phyloP scores from a whole-genome alignment of 495 filamentous ascomycete genomes.

The Cladorrhinum samala region DNA sequence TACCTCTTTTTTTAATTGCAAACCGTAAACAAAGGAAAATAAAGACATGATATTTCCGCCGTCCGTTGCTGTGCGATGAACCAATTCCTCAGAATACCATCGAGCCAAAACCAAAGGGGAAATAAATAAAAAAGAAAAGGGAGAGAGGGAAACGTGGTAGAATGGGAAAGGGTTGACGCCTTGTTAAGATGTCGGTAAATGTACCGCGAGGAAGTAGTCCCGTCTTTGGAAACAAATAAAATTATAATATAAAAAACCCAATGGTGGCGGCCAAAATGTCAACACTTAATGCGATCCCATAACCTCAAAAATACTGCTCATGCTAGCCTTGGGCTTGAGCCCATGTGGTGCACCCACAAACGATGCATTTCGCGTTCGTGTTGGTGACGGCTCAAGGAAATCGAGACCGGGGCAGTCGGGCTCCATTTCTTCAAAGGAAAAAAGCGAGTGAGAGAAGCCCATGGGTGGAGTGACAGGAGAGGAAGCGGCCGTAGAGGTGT shows the following conservation, averaged over 20 bases:
- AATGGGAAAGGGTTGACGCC: no score
- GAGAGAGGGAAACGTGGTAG: neutral
- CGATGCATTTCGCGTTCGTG: constrained; percentile 12
- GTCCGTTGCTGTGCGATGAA: neutral
- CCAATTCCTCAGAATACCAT: neutral
- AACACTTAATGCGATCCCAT: constrained; percentile 20
- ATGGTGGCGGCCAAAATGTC: no score
- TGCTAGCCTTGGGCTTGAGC: constrained; percentile 20
- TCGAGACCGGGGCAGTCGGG: constrained; percentile 22
- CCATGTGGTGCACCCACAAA: constrained; percentile 5
- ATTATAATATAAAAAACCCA: no score
- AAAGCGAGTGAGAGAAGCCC: constrained; percentile 20
- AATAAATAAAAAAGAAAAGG: neutral
- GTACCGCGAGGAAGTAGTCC: no score
- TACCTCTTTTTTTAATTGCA: neutral
- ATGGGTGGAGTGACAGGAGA: constrained; percentile 24
- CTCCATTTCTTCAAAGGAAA: constrained; percentile 16
- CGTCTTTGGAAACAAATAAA: no score
- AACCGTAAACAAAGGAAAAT: neutral
- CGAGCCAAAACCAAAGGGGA: neutral
- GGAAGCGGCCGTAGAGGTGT: constrained; percentile 20
- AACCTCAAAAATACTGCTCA: constrained; percentile 35
- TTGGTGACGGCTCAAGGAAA: constrained; percentile 31
- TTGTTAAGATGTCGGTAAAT: no score
- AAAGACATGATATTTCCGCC: neutral